These are phyloP conservation scores for Brassica hybrid DNA, from an alignment of 441 rosid genomes.

Conservation along the genomic window DNA sequence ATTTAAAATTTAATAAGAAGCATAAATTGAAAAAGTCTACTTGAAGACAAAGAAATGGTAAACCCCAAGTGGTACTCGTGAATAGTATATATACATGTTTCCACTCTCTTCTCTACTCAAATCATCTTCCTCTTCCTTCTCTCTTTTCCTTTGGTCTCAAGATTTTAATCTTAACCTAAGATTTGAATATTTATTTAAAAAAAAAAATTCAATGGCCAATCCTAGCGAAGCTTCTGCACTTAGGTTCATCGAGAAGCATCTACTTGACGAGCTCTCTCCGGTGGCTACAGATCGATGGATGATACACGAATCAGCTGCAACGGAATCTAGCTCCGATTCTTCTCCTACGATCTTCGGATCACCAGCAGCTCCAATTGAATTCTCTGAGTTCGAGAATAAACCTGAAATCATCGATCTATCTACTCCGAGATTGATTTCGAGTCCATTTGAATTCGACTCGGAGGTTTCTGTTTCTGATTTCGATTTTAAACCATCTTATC, in stretches of 20 bases:
- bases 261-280: constrained; percentile 60
- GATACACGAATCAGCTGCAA: constrained; percentile 23
- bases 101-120: constrained; percentile 45
- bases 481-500: constrained; percentile 16
- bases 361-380: constrained; percentile 6
- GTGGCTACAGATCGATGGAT: constrained; percentile 34
- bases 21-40: constrained; percentile 33
- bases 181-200: neutral
- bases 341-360: constrained; percentile 29
- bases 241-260: constrained; percentile 55
- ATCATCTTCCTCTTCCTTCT: constrained; percentile 11
- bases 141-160: neutral
- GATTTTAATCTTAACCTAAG: neutral
- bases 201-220: constrained; percentile 37
- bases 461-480: constrained; percentile 20
- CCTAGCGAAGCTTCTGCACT: constrained; percentile 51
- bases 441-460: constrained; percentile 24
- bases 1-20: constrained; percentile 5
- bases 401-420: constrained; percentile 52
- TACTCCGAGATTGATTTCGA: constrained; percentile 36
- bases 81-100: constrained; percentile 35
- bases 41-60: constrained; percentile 14
- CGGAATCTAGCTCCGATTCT: constrained; percentile 44
- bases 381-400: constrained; percentile 44
- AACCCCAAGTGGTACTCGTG: neutral